Percentiles rank a stretch among this genome's conserved stretches.
Conservation (phyloP, 352 stramenopile genomes). For the Globisporangium carolinianum region DNA sequence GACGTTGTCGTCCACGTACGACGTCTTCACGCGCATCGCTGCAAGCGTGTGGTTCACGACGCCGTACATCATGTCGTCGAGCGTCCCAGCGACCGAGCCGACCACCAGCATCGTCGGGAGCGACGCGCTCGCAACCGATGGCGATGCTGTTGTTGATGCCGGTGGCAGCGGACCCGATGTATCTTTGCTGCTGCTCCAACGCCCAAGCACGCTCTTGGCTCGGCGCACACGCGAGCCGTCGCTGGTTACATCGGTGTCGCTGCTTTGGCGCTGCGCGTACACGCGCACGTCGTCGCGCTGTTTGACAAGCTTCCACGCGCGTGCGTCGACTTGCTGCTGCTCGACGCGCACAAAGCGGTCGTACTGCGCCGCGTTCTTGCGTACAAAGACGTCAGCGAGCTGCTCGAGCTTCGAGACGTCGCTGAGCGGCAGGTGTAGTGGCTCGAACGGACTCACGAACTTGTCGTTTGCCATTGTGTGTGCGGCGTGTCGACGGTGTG, state of each 20-base stretch:
- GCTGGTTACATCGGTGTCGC: no score
- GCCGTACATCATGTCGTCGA: constrained; percentile 64
- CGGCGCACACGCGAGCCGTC: no score
- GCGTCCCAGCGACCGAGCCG: constrained; percentile 39
- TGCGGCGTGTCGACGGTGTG: no score
- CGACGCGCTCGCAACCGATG: no score
- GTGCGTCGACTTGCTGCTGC: constrained; percentile 11
- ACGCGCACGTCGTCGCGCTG: constrained; percentile 2
- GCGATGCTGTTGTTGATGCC: no score
- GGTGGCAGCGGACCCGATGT: no score
- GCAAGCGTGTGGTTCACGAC: constrained; percentile 27
- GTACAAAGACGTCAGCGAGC: constrained; percentile 3
- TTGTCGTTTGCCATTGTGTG: neutral
- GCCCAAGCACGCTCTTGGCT: no score
- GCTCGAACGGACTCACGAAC: constrained; percentile 12
- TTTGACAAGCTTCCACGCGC: constrained; percentile 9
- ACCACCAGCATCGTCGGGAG: constrained; percentile 38
- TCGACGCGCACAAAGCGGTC: constrained; percentile 10
- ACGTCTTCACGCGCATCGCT: constrained; percentile 37
- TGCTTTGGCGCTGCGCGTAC: constrained; percentile 5
- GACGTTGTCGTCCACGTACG: constrained; percentile 39
- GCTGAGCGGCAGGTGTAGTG: constrained; percentile 4
- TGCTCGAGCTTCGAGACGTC: constrained; percentile 6
- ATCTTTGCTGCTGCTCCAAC: no score
- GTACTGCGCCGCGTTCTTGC: constrained; percentile 3